Percentiles rank a stretch among this genome's conserved stretches.
These are phyloP conservation scores for Rhodocollybia butyracea DNA, from an alignment of 768 basidiomycete species.

Conservation along the genomic window DNA sequence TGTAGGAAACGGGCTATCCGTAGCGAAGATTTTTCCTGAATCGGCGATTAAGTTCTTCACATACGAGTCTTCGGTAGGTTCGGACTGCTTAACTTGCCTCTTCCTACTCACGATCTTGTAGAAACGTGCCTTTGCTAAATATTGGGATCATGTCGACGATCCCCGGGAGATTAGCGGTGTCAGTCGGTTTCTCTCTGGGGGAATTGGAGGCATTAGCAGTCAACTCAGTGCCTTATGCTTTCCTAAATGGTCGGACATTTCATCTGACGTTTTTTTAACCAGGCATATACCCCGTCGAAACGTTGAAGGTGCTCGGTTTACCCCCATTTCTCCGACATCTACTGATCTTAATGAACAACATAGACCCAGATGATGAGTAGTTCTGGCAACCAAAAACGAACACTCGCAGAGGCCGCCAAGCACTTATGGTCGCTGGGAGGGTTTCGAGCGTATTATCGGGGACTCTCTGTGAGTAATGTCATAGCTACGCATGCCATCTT, in stretches of 20 bases:
- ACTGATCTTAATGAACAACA: constrained; percentile 2
- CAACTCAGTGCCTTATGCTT: constrained; percentile 68
- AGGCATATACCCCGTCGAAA: constrained; percentile 98
- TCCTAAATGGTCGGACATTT: constrained; percentile 4
- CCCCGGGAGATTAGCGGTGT: constrained; percentile 83
- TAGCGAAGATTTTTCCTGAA: too few species aligned
- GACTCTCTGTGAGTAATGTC: constrained; percentile 65
- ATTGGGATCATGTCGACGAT: constrained; percentile 91
- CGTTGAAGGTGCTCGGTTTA: constrained; percentile 65
- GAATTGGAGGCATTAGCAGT: constrained; percentile 91
- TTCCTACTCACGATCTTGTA: constrained; percentile 27
- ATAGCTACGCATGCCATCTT: background rate
- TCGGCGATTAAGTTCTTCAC: constrained; percentile 98
- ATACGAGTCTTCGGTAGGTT: constrained; percentile 87
- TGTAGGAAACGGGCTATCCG: too few species aligned
- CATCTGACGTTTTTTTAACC: constrained; percentile 17
- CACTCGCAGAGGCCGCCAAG: constrained; percentile 58
- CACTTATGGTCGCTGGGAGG: constrained; percentile 81
- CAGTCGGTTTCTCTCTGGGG: constrained; percentile 93
- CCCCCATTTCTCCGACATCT: background rate
- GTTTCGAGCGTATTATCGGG: constrained; percentile 84
- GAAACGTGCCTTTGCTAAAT: constrained; percentile 93
- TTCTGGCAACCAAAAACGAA: constrained; percentile 54
- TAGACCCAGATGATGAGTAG: constrained; percentile 97
- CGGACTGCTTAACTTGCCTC: background rate